Evolutionary conservation across 2,329 filamentous ascomycete genomes (phyloP).

Genomic region (Xylariaceae sp.): DNA sequence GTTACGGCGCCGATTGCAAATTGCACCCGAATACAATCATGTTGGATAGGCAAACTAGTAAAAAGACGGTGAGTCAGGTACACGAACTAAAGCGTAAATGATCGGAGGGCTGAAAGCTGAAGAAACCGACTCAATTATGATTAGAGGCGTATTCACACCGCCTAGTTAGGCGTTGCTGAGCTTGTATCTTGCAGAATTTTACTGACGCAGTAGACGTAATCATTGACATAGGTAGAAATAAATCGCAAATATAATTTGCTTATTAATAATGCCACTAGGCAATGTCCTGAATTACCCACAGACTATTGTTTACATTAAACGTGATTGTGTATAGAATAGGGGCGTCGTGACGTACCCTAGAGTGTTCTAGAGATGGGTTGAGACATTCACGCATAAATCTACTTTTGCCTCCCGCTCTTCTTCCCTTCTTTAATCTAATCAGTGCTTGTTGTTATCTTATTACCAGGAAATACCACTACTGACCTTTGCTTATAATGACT

Average conservation of each 20-base stretch:
- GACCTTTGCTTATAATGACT: slow-evolving; percentile 11
- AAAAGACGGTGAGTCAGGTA: slow-evolving; percentile 22
- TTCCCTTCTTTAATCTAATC: neutral
- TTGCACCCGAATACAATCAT: no score
- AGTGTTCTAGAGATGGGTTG: slow-evolving; percentile 1
- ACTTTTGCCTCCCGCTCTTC: neutral
- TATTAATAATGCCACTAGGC: neutral
- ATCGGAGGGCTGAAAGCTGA: neutral
- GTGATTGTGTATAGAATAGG: neutral
- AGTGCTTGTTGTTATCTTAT: neutral
- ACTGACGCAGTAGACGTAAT: neutral
- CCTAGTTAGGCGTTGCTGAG: neutral
- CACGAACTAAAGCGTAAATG: slow-evolving; percentile 2
- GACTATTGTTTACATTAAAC: slow-evolving; percentile 10
- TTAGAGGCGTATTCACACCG: neutral
- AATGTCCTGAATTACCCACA: neutral
- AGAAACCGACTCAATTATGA: neutral
- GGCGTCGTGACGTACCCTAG: neutral
- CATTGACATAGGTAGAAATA: no score
- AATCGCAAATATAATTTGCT: no score
- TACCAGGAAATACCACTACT: neutral
- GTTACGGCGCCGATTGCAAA: no score
- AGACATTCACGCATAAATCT: slow-evolving; percentile 3
- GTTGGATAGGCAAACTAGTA: no score
- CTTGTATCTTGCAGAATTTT: neutral